These are phyloP conservation scores for Mycena maculata DNA, from an alignment of 768 basidiomycete species.

Conservation along the genomic window DNA sequence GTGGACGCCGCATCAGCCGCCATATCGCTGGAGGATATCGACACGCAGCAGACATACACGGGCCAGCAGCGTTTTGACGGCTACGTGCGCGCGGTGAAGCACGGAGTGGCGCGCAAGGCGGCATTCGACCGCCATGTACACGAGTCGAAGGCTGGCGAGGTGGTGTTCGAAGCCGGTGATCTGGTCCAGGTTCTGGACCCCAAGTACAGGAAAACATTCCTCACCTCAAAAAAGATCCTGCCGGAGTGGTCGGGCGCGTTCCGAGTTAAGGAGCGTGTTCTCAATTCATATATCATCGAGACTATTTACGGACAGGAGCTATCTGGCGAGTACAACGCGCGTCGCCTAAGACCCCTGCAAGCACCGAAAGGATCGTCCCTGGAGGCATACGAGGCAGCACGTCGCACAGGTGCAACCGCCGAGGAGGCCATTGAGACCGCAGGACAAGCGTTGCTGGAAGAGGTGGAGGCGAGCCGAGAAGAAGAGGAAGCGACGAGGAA, in stretches of 20 bases:
- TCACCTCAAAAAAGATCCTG: background rate
- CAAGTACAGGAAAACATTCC: background rate
- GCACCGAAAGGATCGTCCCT: background rate
- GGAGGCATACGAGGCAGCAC: background rate
- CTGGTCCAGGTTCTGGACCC: conserved; percentile 24
- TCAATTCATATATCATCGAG: conserved; percentile 7
- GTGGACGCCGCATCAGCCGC: too few relatives aligned
- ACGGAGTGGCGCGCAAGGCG: too few relatives aligned
- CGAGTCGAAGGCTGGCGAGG: too few relatives aligned
- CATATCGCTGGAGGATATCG: conserved; percentile 16
- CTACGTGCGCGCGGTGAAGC: conserved; percentile 36
- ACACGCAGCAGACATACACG: conserved; percentile 42
- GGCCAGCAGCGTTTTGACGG: conserved; percentile 46
- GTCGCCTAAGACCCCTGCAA: too few relatives aligned
- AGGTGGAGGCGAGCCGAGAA: too few relatives aligned
- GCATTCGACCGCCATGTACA: too few relatives aligned
- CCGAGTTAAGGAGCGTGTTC: background rate
- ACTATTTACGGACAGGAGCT: conserved; percentile 14
- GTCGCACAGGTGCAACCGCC: background rate
- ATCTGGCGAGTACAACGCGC: conserved; percentile 1
- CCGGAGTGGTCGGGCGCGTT: conserved; percentile 1
- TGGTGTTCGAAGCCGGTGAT: too few relatives aligned
- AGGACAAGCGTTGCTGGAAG: background rate
- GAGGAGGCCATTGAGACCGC: background rate
- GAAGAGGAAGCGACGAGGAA: conserved; percentile 38